phyloP scores from a whole-genome alignment of 441 rosid genomes.

The Euphorbia corollata region DNA sequence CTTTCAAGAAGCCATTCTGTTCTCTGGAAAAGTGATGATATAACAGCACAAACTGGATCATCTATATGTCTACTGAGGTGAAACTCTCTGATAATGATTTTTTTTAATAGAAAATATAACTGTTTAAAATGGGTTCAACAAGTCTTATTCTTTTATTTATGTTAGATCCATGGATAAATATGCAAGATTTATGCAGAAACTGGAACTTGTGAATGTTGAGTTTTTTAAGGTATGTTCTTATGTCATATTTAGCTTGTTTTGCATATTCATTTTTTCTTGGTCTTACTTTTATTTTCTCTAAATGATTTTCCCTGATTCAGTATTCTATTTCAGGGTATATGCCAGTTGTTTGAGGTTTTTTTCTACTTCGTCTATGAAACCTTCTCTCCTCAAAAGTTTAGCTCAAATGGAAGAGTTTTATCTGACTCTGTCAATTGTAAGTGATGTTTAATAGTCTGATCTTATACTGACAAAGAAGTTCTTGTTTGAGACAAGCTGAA shows the following conservation, averaged over 20 bases:
- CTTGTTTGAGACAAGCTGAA: not conserved
- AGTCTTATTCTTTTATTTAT: constrained; percentile 24
- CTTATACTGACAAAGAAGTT: not conserved
- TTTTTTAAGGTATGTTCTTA: constrained; percentile 66
- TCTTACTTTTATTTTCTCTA: constrained; percentile 23
- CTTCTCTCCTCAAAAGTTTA: constrained; percentile 57
- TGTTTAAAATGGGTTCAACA: constrained; percentile 15
- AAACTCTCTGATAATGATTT: constrained; percentile 15
- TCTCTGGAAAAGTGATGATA: constrained; percentile 55
- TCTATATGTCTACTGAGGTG: constrained; percentile 93
- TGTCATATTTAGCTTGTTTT: constrained; percentile 12
- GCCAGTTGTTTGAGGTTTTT: constrained; percentile 86
- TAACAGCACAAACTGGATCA: constrained; percentile 84
- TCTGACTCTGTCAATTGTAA: constrained; percentile 59
- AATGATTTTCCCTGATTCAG: constrained; percentile 54
- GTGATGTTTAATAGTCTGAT: constrained; percentile 21
- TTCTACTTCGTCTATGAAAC: constrained; percentile 70
- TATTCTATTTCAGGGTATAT: constrained; percentile 78
- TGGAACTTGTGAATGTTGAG: constrained; percentile 83
- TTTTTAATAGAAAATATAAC: constrained; percentile 5
- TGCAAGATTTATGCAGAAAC: constrained; percentile 96
- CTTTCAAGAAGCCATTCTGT: constrained; percentile 34
- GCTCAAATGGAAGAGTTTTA: constrained; percentile 51
- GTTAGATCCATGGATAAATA: constrained; percentile 95
- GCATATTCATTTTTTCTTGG: constrained; percentile 16